These are phyloP conservation scores for Termitomyces sp. DNA, from an alignment of 768 basidiomycete genomes.

Conservation along the genomic window DNA sequence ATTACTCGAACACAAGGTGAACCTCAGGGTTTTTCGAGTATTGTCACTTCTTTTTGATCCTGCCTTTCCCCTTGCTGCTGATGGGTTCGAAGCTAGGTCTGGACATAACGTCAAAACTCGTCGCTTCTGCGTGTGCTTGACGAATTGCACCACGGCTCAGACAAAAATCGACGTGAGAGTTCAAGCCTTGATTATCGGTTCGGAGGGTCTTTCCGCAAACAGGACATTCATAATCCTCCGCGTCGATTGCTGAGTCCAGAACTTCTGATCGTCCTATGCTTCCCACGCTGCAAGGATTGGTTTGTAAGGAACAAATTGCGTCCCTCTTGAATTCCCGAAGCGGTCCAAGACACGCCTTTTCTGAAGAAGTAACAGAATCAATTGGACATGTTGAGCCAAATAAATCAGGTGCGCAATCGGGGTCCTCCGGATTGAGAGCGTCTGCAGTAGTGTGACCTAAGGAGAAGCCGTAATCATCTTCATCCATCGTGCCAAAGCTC, in stretches of 20 bases:
- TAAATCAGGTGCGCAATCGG: not conserved
- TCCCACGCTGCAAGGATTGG: conserved; percentile 6
- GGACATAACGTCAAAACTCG: conserved; percentile 8
- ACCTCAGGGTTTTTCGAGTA: not conserved
- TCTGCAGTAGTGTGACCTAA: conserved; percentile 18
- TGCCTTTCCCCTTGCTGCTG: conserved; percentile 7
- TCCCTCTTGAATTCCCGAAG: not conserved
- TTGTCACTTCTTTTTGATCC: conserved; percentile 1
- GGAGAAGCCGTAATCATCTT: conserved; percentile 25
- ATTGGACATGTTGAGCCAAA: conserved; percentile 16
- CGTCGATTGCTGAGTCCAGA: not conserved
- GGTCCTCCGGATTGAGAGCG: conserved; percentile 6
- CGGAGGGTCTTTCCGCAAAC: conserved; percentile 59
- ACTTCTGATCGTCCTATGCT: not conserved
- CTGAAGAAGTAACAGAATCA: conserved; percentile 4
- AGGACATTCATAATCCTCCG: conserved; percentile 55
- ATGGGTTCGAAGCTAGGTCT: conserved; percentile 4
- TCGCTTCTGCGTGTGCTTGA: conserved; percentile 54
- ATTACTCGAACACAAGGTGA: not conserved
- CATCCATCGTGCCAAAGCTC: conserved; percentile 48
- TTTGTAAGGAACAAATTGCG: not conserved
- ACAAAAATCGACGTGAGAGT: conserved; percentile 88
- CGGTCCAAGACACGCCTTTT: not conserved
- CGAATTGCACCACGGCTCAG: conserved; percentile 74
- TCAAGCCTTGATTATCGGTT: conserved; percentile 73